Base-by-base conservation (phyloP, 768 basidiomycete species). In the Agrocybe praecox region DNA sequence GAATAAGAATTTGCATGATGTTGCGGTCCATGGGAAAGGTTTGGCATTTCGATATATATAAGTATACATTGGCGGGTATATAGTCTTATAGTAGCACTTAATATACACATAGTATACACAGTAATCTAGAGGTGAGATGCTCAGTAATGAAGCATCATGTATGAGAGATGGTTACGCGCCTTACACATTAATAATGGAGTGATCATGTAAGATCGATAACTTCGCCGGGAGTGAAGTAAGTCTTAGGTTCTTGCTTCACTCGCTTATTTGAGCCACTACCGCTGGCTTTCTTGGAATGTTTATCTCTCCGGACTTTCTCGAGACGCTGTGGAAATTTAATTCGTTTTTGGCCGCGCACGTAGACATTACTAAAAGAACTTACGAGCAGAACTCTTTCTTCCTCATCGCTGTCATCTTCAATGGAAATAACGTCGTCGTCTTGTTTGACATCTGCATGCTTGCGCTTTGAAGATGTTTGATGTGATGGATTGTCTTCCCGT, bases 321-420 rank as follows among this genome's bases (percentile, higher is more conserved):
- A 56, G 55, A 26, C 11, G n/a, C 5, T 14, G 14, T 14, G 12
- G 36, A 6, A 3, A 40, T 14, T 40, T 40, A 40, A 24, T 45
- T 8, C 15, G 32, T 2, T 24, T 12, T 17, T 26, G 12, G 12
- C 17, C 6, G 10, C 23, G 9, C 9, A 21, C 12, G 14, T 48
- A 29, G 12, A 8, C n/a, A 48, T 17, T 46, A 24, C n/a, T 23
- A 22, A 9, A 32, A 14, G 21, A 14, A 11, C 54, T 34, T 49
- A 48, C 47, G n/a, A 50, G n/a, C 6, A 56, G 34, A n/a, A 22
- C 43, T 22, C 46, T 43, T 40, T 56, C 55, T 33, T 45, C 42
- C 19, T 48, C 33, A 23, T 42, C 23, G 15, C 29, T 34, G 9
- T 36, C 48, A 22, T 56, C 49, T 19, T 56, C 55, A 6, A 23